Evolutionary conservation across 805 yeast genomes (phyloP), one percentile per base, ranked within the genome.

Genomic region (Pichia nanzhaoensis): DNA sequence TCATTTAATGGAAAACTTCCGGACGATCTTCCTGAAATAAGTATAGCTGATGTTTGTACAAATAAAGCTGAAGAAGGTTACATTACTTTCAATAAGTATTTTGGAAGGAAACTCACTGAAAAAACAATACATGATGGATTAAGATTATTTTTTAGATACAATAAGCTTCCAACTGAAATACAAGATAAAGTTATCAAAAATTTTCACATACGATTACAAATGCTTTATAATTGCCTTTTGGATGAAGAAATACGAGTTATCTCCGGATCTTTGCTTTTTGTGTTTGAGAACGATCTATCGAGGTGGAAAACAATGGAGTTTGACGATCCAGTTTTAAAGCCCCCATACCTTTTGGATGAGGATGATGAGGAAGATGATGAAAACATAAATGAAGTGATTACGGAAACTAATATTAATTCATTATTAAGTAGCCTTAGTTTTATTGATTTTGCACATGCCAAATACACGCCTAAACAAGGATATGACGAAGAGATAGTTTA

Each of bases 361-460:
- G 69, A 66, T 1, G 68, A 61, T 9, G 55, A 49, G 1, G 52
- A 53, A 4, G 68, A 62, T 5, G 55, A 45, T 1, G 55, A 45
- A 3, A 53, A 53, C 6, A 57, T 53, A 13, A 53, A 47, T 5
- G 56, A 50, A 10, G 10, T 24, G 28, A 57, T 1, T 2, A 69
- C 60, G 1, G 68, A 64, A 5, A 51, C 47, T 10, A 48, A 46
- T 16, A 58, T 55, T 16, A 67, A 60, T 3, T 45, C 61, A 1
- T 68, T 73, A 0, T 59, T 86, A 40, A 82, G 90, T 49, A 65
- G 76, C 5, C 65, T 88, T 42, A 73, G 78, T 33, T 55, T 90
- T 40, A 88, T 93, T 6, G 99, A 93, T 63, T 89, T 93, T 68
- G 97, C 97, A 1, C 98, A 93, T 60, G 77, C 96, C 0, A 74